Conservation (phyloP, 1,139 yeast species). For the Pichia sp. region DNA sequence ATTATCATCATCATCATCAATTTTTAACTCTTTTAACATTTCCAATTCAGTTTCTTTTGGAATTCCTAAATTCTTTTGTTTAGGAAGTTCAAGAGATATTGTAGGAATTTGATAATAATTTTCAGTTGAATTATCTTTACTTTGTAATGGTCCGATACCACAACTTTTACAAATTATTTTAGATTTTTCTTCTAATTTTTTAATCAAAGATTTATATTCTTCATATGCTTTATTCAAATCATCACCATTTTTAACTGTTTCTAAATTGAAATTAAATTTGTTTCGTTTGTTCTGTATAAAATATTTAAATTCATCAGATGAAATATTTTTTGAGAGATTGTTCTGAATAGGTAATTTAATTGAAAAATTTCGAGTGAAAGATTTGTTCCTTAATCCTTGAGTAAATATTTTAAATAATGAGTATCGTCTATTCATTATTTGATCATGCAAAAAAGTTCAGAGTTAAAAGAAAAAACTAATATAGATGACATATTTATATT, state of each 20-base stretch:
- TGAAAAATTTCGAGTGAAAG: no score
- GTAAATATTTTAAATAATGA: no score
- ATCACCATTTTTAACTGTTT: neutral
- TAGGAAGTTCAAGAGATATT: neutral
- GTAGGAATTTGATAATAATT: constrained; percentile 5
- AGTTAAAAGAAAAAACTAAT: no score
- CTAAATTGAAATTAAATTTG: neutral
- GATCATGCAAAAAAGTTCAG: no score
- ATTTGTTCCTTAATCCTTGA: no score
- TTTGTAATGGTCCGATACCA: constrained; percentile 10
- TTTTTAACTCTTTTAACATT: neutral
- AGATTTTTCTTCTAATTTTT: neutral
- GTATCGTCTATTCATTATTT: no score
- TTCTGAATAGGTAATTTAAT: no score
- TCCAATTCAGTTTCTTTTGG: neutral
- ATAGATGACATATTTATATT: no score
- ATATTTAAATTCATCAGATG: neutral
- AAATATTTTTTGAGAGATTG: no score
- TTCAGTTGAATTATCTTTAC: neutral
- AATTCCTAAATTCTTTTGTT: neutral
- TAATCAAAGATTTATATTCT: constrained; percentile 8
- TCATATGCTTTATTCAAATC: constrained; percentile 5
- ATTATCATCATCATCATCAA: neutral
- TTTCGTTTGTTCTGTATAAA: neutral
- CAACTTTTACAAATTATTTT: constrained; percentile 10